Evolutionary conservation across 2,329 filamentous ascomycete species (phyloP), one percentile per base, ranked within the genome.

Genomic region (Cyphellophora attinorum): DNA sequence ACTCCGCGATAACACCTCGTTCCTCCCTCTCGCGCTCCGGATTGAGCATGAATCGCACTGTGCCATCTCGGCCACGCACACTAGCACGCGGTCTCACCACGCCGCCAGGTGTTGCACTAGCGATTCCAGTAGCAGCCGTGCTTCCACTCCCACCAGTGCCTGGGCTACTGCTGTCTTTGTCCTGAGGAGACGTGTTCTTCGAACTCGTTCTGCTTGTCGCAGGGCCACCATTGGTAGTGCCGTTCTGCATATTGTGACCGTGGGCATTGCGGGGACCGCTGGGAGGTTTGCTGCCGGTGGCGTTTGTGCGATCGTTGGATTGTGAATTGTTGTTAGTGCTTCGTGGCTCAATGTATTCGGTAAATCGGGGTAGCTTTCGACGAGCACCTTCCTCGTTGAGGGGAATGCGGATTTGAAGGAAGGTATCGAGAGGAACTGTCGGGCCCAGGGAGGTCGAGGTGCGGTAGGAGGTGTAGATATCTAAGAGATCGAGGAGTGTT

Each of bases 41-140:
- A 45, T 94, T 83, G 31, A 96, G 79, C 59, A 95, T 85, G 56
- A 94, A 96, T 5, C 91, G 75, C 45, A 93, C 76, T 0, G 89
- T 93, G 5, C 82, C 82, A 14, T 85, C 80, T 19, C 65, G 60
- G 5, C 68, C 64, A 10, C 61, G 54, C 39, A 68, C 63, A 10
- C 51, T 63, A 19, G 50, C 54, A 34, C 34, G 43, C 41, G 40
- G 40, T 35, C 41, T 43, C 29, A 43, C 41, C 16, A 28, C 41
- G 27, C 37, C 41, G 46, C 18, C 40, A 4, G 46, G 39, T 35
- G 35, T 30, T 5, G 38, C 23, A n/a, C 29, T 33, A 19, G 39
- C 14, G 21, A 35, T 25, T 30, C 30, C 28, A 10, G 39, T 33
- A 1, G 39, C 32, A 27, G 27, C 29, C 18, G 28, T 28, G 29